Evolutionary conservation across 495 filamentous ascomycete species (phyloP), one percentile per base, ranked within the genome.

Genomic region (Aspergillus coremiiformis): DNA sequence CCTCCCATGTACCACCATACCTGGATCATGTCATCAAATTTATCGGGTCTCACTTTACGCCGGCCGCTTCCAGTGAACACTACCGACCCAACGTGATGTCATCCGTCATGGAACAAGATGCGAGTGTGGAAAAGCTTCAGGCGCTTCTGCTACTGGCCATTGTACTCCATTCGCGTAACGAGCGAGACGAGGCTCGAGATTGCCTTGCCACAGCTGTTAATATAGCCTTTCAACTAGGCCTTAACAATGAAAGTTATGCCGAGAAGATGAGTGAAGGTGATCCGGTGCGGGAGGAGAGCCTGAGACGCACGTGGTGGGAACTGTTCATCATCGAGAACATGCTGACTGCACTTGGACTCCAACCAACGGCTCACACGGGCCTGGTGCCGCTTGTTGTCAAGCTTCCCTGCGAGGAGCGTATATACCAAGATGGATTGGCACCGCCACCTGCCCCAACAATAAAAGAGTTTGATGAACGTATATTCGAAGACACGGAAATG

Each of bases 291-390:
- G 84, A 81, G 30, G 90, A 96, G 62, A 85, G 84, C 61, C 82
- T 87, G 77, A 77, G 90, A 22, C 78, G 90, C 35, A 95, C 89
- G 14, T 95, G 89, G 90, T 96, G 90, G 90, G 88, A 94, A 57
- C 66, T 96, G 44, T 94, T 84, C 61, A 80, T 90, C 37, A 78
- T 89, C 12, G 89, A 95, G 59, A 76, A 71, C 9, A 65, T 80
- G 58, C 55, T 81, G 49, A 78, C 79, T 6, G 76, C 71, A 4
- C 64, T 76, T 1, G 72, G 72, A 0, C 61, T 73, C 7, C 69
- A 70, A 44, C 54, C 46, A 5, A 60, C 50, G 5, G 68, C 66
- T 41, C 71, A 70, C 41, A 66, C 67, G 7, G 67, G 61, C 44
- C 37, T 56, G 49, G 60, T 76, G 17, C 63, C 66, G 5, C 64